Percentiles rank a stretch among this genome's conserved stretches.
These are phyloP conservation scores for Lecanicillium sp. DNA, from an alignment of 2,329 filamentous ascomycete genomes.

Conservation along the genomic window DNA sequence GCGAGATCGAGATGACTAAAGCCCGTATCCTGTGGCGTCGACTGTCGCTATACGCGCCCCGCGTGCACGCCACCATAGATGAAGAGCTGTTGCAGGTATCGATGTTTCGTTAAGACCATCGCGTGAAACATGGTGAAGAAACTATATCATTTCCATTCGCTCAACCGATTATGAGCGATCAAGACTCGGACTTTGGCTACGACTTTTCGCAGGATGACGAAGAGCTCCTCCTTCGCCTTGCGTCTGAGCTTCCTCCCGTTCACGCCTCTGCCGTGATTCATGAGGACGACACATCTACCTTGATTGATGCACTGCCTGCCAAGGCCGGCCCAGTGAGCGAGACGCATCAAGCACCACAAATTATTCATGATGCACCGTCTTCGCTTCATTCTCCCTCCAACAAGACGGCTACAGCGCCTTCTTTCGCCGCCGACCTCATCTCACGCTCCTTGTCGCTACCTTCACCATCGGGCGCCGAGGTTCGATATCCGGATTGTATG, in stretches of 20 bases:
- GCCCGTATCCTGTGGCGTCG: too few species aligned
- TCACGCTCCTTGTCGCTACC: slow-evolving; percentile 1
- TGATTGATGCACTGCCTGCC: slow-evolving; percentile 1
- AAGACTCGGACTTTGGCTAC: slow-evolving; percentile 38
- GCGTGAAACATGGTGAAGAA: too few species aligned
- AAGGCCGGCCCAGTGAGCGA: neutral
- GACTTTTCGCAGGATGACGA: slow-evolving; percentile 41
- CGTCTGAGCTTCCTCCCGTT: slow-evolving; percentile 13
- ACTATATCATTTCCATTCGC: neutral
- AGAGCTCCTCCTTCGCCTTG: slow-evolving; percentile 27
- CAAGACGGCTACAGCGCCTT: neutral
- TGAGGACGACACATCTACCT: neutral
- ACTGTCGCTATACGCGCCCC: slow-evolving; percentile 4
- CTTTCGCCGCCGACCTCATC: neutral
- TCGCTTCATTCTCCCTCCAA: neutral
- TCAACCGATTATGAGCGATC: slow-evolving; percentile 15
- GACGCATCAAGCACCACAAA: neutral
- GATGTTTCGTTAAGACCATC: too few species aligned
- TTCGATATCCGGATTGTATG: slow-evolving; percentile 46
- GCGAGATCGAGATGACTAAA: too few species aligned
- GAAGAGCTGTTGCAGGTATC: too few species aligned
- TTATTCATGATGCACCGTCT: neutral
- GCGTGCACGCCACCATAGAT: neutral
- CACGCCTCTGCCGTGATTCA: slow-evolving; percentile 7
- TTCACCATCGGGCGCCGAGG: neutral